Conservation (phyloP, 169 alveolate species). For the Eimeria acervulina region DNA sequence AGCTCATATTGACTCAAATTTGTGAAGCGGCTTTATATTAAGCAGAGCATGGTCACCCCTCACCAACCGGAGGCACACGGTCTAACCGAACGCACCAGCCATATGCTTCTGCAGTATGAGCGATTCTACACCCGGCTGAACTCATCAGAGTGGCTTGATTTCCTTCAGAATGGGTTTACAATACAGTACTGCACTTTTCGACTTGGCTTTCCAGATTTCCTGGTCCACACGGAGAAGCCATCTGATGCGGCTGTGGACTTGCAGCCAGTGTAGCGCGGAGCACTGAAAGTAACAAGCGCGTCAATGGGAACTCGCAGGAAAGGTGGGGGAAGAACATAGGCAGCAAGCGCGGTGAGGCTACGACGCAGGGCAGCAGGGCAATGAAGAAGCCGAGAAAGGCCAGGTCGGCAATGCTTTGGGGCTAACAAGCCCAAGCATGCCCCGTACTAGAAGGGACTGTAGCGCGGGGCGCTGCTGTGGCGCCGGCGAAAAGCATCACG, state of each 20-base stretch:
- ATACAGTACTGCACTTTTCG: not conserved
- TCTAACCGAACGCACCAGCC: not conserved
- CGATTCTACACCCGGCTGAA: not conserved
- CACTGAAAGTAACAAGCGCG: not conserved
- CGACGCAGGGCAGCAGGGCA: too few species aligned
- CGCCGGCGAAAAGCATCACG: too few species aligned
- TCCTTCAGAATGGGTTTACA: not conserved
- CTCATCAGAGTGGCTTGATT: not conserved
- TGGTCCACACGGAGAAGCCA: not conserved
- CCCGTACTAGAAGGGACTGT: too few species aligned
- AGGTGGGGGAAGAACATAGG: too few species aligned
- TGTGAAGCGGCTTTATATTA: not conserved
- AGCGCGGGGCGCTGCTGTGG: too few species aligned
- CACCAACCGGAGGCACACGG: not conserved
- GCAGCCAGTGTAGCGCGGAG: too few species aligned
- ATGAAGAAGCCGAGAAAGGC: too few species aligned
- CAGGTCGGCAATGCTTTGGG: too few species aligned
- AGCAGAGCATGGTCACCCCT: not conserved
- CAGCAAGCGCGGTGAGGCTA: too few species aligned
- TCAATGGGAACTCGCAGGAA: not conserved
- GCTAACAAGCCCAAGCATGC: too few species aligned
- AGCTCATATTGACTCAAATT: not conserved
- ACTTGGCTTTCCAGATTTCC: not conserved
- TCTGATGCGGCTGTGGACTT: too few species aligned
- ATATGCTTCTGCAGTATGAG: not conserved